phyloP scores from a whole-genome alignment of 75 land plant species.

The Cupressus sempervirens region DNA sequence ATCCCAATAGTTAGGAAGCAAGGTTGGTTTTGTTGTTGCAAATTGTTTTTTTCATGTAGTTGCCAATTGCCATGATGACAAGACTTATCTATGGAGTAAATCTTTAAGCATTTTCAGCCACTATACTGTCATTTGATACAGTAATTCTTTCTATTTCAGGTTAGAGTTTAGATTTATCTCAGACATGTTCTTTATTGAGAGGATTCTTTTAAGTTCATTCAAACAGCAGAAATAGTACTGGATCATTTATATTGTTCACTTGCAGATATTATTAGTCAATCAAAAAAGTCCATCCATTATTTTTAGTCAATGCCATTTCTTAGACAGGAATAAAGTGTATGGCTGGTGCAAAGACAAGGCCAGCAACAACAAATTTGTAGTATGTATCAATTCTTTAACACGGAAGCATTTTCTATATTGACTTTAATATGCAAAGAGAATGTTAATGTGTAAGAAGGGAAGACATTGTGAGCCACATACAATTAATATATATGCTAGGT shows the following conservation, averaged over 20 bases:
- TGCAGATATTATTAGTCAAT: not conserved
- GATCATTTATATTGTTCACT: constrained; percentile 4
- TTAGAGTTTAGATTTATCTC: not conserved
- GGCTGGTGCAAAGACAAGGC: not conserved
- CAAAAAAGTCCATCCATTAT: not conserved
- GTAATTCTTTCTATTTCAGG: not conserved
- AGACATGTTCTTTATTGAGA: not conserved
- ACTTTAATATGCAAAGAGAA: not conserved
- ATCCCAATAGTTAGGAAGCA: not conserved
- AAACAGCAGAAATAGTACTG: not conserved
- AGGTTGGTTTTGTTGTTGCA: not conserved
- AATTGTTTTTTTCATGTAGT: not conserved
- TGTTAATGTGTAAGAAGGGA: not conserved
- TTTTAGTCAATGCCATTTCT: not conserved
- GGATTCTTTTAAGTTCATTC: not conserved
- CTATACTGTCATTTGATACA: not conserved
- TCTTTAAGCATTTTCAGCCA: not conserved
- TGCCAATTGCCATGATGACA: not conserved
- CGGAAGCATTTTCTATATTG: not conserved
- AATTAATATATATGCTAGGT: not conserved
- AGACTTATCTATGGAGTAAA: not conserved
- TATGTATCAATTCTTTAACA: not conserved
- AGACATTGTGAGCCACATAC: not conserved
- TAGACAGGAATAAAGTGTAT: not conserved
- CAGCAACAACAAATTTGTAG: not conserved